Evolutionary conservation across 345 rosid genomes (phyloP).

Genomic region (Reutealis trisperma): DNA sequence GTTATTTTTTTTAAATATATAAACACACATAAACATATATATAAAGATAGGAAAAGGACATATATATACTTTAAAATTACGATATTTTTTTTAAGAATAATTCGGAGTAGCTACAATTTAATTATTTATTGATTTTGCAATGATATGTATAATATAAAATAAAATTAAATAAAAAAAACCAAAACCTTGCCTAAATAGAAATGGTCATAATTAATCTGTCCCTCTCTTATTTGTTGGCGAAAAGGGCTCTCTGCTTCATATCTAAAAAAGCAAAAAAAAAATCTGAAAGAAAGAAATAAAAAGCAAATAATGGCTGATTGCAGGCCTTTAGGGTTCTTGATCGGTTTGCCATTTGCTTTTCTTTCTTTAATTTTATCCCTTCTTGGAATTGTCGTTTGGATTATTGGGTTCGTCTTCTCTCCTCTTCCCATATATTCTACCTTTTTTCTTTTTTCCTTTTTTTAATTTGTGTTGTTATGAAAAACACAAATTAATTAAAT

Average conservation of each 20-base stretch:
- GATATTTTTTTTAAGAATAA: no score
- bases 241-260: slow-evolving; percentile 1
- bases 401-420: slow-evolving; percentile 28
- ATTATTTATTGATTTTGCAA: no score
- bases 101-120: no score
- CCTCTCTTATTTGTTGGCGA: not conserved
- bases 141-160: no score
- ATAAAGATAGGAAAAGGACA: no score
- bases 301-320: slow-evolving; percentile 22
- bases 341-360: slow-evolving; percentile 39
- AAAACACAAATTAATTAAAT: not conserved
- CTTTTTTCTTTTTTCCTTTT: not conserved
- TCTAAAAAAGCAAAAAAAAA: not conserved
- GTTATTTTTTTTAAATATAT: no score
- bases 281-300: not conserved
- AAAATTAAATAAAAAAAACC: no score
- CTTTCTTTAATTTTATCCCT: slow-evolving; percentile 33
- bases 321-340: slow-evolving; percentile 40
- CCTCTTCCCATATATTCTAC: not conserved
- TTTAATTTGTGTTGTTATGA: not conserved
- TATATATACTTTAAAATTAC: no score
- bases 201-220: no score
- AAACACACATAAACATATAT: no score
- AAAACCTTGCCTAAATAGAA: no score
- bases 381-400: slow-evolving; percentile 33